Conservation (phyloP, 768 basidiomycete species). For the Jaapia argillacea region DNA sequence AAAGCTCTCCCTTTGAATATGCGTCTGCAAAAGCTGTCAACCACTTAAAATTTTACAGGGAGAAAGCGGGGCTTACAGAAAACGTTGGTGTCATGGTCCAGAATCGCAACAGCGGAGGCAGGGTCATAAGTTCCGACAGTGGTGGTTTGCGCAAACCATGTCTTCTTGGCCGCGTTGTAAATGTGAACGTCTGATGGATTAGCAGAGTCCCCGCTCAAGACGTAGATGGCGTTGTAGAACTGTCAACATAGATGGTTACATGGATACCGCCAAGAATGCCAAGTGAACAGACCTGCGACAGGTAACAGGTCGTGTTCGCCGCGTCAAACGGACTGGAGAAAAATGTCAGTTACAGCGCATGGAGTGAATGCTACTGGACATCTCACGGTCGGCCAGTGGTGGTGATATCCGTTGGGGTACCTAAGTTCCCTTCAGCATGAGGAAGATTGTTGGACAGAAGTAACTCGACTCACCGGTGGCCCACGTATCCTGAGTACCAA, state of each 20-base stretch:
- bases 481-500: slow-evolving; percentile 68
- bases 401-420: slow-evolving; percentile 58
- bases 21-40: slow-evolving; percentile 38
- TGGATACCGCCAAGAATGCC: background rate
- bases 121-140: slow-evolving; percentile 49
- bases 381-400: slow-evolving; percentile 71
- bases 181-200: slow-evolving; percentile 69
- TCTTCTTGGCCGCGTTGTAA: slow-evolving; percentile 59
- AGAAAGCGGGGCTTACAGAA: slow-evolving; percentile 46
- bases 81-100: slow-evolving; percentile 93
- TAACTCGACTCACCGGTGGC: slow-evolving; percentile 28
- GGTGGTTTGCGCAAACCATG: slow-evolving; percentile 72
- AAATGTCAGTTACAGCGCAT: background rate
- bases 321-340: slow-evolving; percentile 52
- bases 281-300: slow-evolving; percentile 45
- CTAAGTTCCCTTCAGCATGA: slow-evolving; percentile 16
- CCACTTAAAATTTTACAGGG: background rate
- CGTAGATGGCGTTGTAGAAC: slow-evolving; percentile 82
- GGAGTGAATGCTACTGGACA: slow-evolving; percentile 1
- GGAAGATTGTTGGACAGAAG: too few species aligned
- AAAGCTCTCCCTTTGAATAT: slow-evolving; percentile 55
- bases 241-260: slow-evolving; percentile 24
- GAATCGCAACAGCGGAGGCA: slow-evolving; percentile 54
- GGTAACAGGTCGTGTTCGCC: slow-evolving; percentile 56
- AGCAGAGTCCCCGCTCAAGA: slow-evolving; percentile 65